Conservation (phyloP, 2,329 filamentous ascomycete genomes). For the Cladosporium sp. region DNA sequence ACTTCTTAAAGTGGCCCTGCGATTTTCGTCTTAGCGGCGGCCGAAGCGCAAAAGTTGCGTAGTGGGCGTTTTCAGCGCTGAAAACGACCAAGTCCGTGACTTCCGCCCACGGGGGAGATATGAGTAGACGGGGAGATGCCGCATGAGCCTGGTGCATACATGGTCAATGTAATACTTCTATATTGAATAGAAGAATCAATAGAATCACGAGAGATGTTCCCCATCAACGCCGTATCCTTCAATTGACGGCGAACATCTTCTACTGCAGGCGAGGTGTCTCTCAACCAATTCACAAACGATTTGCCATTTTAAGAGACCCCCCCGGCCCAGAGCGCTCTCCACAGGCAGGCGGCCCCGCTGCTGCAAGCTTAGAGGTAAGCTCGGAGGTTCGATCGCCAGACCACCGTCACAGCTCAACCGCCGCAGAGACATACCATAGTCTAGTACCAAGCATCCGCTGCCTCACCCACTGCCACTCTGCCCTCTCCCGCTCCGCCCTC, state of each 20-base stretch:
- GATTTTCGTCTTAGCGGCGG: background rate
- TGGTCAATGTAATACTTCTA: background rate
- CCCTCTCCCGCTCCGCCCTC: constrained; percentile 8
- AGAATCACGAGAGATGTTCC: background rate
- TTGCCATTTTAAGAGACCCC: background rate
- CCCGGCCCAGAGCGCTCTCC: constrained; percentile 6
- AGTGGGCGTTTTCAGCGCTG: background rate
- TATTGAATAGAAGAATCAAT: background rate
- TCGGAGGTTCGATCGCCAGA: background rate
- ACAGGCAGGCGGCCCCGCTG: background rate
- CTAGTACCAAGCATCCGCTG: constrained; percentile 5
- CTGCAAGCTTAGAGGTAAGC: too few relatives aligned
- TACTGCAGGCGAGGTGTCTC: background rate
- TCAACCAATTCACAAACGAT: background rate
- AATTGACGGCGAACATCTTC: background rate
- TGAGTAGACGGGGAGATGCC: background rate
- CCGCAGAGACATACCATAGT: constrained; percentile 8
- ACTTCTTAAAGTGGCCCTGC: background rate
- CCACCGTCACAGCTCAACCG: background rate
- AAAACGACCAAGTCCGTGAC: background rate
- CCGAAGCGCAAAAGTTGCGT: background rate
- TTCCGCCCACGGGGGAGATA: background rate
- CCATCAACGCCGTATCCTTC: background rate
- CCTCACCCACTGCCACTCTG: background rate
- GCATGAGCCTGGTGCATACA: background rate